phyloP scores from a whole-genome alignment of 2,329 filamentous ascomycete species.

The Penicillium sp. region DNA sequence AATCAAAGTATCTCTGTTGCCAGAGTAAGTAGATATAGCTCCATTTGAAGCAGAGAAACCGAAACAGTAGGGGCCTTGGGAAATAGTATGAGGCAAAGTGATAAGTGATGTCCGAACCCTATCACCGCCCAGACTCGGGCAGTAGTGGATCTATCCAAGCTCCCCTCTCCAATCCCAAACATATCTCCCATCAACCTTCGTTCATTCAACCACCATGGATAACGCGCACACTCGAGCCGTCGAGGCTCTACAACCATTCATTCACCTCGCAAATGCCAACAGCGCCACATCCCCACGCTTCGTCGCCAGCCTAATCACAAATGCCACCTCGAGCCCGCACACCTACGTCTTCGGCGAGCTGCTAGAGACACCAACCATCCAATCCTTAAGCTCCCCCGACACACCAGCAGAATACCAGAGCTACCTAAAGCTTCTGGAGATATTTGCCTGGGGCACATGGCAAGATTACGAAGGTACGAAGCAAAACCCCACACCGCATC shows the following conservation, averaged over 20 bases:
- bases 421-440: slow-evolving; percentile 72
- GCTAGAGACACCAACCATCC: slow-evolving; percentile 76
- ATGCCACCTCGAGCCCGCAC: slow-evolving; percentile 84
- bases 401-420: slow-evolving; percentile 61
- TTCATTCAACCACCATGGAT: slow-evolving; percentile 38
- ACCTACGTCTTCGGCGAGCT: slow-evolving; percentile 94
- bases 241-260: slow-evolving; percentile 74
- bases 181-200: neutral
- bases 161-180: neutral
- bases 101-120: neutral
- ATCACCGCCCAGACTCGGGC: neutral
- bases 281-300: slow-evolving; percentile 70
- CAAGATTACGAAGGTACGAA: slow-evolving; percentile 65
- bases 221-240: slow-evolving; percentile 53
- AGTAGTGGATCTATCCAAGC: neutral
- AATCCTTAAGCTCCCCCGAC: slow-evolving; percentile 61
- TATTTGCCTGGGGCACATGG: slow-evolving; percentile 93
- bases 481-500: neutral
- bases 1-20: too few relatives aligned
- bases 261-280: slow-evolving; percentile 83
- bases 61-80: too few relatives aligned
- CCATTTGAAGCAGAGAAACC: too few relatives aligned
- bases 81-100: neutral
- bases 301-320: slow-evolving; percentile 79
- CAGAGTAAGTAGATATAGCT: too few relatives aligned